Conservation (phyloP, 2,329 filamentous ascomycete species). For the Colletotrichum tabaci region DNA sequence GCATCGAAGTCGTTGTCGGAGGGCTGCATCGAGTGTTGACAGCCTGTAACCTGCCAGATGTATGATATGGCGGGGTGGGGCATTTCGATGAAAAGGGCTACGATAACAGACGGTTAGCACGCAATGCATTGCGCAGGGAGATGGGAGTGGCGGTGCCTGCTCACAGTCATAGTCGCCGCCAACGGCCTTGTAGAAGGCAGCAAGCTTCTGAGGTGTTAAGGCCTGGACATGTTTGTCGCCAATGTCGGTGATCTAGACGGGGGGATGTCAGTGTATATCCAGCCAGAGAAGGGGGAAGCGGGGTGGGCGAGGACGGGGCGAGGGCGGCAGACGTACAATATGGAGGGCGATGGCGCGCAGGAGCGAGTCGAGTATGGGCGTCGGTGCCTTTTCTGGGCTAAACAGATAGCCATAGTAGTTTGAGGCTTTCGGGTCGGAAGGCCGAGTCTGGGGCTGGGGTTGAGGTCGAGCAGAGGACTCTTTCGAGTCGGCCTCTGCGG, state of each 20-base stretch:
- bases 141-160: conserved; percentile 37
- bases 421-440: conserved; percentile 22
- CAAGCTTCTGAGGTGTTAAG: conserved; percentile 78
- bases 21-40: conserved; percentile 88
- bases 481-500: conserved; percentile 42
- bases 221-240: conserved; percentile 68
- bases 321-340: conserved; percentile 70
- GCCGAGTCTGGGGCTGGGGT: conserved; percentile 13
- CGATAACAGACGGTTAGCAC: conserved; percentile 41
- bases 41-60: conserved; percentile 93
- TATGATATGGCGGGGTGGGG: conserved; percentile 84
- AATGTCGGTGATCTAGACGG: conserved; percentile 67
- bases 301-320: conserved; percentile 10
- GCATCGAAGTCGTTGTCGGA: conserved; percentile 77
- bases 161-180: conserved; percentile 82
- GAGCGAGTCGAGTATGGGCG: conserved; percentile 76
- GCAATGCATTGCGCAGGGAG: not conserved
- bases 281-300: conserved; percentile 29
- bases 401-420: conserved; percentile 76
- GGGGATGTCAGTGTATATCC: conserved; percentile 35
- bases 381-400: conserved; percentile 76
- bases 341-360: conserved; percentile 77
- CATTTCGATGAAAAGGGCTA: conserved; percentile 83
- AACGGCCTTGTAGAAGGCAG: conserved; percentile 82
- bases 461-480: conserved; percentile 40